Conservation (phyloP, 75 land plant species). For the Isoetes taiwanensis region DNA sequence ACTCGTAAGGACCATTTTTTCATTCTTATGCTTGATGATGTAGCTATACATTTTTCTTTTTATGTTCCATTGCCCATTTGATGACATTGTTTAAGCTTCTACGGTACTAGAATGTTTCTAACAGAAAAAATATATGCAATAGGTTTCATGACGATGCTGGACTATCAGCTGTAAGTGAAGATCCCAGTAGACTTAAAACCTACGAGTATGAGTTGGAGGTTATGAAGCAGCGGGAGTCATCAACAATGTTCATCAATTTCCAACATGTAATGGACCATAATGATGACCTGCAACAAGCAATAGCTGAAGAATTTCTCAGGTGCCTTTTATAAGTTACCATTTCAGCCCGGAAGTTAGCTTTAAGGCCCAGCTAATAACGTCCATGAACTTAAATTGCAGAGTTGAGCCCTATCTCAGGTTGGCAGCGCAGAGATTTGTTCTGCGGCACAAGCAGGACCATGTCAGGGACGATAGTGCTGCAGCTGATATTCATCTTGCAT, state of each 20-base stretch:
- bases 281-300: constrained; percentile 56
- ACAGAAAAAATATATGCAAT: background rate
- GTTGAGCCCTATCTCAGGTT: constrained; percentile 71
- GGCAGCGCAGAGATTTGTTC: constrained; percentile 69
- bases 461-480: constrained; percentile 34
- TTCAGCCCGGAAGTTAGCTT: no score
- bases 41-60: background rate
- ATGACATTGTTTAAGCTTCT: background rate
- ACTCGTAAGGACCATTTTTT: constrained; percentile 22
- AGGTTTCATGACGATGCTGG: constrained; percentile 37
- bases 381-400: constrained; percentile 41
- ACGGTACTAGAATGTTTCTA: background rate
- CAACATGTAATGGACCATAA: constrained; percentile 71
- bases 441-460: constrained; percentile 54
- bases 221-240: constrained; percentile 49
- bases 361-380: no score
- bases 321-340: no score
- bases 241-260: constrained; percentile 85
- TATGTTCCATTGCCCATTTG: background rate
- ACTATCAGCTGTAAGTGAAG: constrained; percentile 14
- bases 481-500: constrained; percentile 72
- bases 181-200: constrained; percentile 21
- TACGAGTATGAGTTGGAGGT: constrained; percentile 56
- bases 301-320: constrained; percentile 79
- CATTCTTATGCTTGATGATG: background rate